Percentiles rank a stretch among this genome's conserved stretches.
These are phyloP conservation scores for Leptographium galeiforme DNA, from an alignment of 2,329 filamentous ascomycete genomes.

Conservation along the genomic window DNA sequence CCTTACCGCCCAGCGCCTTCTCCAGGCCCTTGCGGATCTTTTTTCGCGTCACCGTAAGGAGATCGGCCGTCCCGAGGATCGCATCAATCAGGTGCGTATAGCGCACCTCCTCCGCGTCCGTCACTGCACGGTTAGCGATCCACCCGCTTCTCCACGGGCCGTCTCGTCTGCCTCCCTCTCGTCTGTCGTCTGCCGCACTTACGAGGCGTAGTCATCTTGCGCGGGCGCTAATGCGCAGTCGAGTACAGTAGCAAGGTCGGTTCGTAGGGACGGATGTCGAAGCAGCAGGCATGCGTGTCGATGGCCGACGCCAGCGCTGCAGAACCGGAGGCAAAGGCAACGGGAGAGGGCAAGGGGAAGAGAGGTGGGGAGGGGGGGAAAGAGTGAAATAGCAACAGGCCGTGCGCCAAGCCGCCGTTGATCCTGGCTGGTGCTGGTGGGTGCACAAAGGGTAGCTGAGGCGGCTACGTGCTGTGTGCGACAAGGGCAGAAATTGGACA, in stretches of 20 bases:
- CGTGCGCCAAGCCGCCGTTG: no score
- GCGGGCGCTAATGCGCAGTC: not conserved
- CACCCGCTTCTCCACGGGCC: not conserved
- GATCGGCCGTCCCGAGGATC: slow-evolving; percentile 43
- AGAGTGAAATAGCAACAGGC: not conserved
- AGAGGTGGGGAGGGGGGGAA: not conserved
- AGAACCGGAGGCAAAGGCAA: not conserved
- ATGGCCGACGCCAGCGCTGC: not conserved
- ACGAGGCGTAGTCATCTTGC: not conserved
- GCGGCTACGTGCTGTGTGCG: not conserved
- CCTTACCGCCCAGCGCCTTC: slow-evolving; percentile 38
- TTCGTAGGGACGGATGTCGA: not conserved
- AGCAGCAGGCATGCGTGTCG: not conserved
- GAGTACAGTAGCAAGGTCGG: not conserved
- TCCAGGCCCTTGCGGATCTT: slow-evolving; percentile 46
- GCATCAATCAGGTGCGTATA: slow-evolving; percentile 48
- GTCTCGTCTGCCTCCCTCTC: not conserved
- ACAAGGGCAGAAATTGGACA: not conserved
- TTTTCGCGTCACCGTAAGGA: slow-evolving; percentile 50
- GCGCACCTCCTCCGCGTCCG: slow-evolving; percentile 31
- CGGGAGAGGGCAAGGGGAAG: not conserved
- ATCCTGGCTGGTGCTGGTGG: not conserved
- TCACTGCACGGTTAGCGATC: slow-evolving; percentile 23
- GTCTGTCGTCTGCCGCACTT: not conserved
- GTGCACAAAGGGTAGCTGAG: not conserved